Percentiles rank a stretch among this genome's conserved stretches.
Evolutionary conservation across 306 rosid species (phyloP).

Genomic region (Corylus heterophylla): DNA sequence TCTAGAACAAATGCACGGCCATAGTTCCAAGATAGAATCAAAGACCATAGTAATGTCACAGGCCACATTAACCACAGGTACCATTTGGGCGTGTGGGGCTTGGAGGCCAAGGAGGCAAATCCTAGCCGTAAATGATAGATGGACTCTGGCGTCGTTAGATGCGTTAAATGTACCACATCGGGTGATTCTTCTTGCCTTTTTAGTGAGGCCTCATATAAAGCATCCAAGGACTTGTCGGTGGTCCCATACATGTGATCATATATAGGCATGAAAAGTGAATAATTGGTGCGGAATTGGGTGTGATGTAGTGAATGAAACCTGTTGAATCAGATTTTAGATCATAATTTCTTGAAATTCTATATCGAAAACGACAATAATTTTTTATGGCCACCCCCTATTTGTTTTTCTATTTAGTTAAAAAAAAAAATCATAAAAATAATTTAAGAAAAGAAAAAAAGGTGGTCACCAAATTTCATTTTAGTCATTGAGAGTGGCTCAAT

Average conservation of each 20-base stretch:
- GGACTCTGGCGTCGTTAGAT: constrained; percentile 37
- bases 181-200: constrained; percentile 21
- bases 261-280: too few species aligned
- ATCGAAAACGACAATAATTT: too few species aligned
- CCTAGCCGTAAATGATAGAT: constrained; percentile 37
- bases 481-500: too few species aligned
- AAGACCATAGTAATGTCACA: constrained; percentile 29
- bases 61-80: constrained; percentile 44
- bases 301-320: too few species aligned
- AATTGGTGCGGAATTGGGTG: too few species aligned
- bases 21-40: constrained; percentile 24
- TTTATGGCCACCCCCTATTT: too few species aligned
- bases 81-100: constrained; percentile 32
- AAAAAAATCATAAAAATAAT: too few species aligned
- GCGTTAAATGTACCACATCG: constrained; percentile 42
- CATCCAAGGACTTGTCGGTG: constrained; percentile 30
- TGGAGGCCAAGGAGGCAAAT: constrained; percentile 37
- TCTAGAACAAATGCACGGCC: constrained; percentile 37
- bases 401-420: too few species aligned
- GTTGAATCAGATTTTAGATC: too few species aligned
- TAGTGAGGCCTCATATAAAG: constrained; percentile 19
- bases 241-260: constrained; percentile 42
- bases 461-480: too few species aligned
- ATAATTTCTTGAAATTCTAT: too few species aligned
- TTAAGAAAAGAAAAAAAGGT: too few species aligned